Evolutionary conservation across 768 basidiomycete species (phyloP), one percentile per base, ranked within the genome.

Genomic region (Flagelloscypha sp.): DNA sequence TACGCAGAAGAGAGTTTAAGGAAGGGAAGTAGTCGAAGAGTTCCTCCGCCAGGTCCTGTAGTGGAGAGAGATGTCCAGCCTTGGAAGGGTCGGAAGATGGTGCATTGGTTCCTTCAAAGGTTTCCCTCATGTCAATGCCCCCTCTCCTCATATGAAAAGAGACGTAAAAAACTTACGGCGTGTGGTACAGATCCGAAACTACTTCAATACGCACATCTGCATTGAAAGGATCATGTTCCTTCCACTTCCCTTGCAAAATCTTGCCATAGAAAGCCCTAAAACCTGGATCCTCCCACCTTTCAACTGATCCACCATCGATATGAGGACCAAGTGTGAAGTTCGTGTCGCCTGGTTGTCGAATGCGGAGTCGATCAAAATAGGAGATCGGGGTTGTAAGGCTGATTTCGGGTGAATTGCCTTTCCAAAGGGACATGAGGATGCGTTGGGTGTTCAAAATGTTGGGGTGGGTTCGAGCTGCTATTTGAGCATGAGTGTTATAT

Each of bases 321-420:
- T 81, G 77, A 8, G 81, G 76, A 0, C 76, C 81, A 2, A 86
- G 58, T 0, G 74, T 67, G 48, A 86, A 86, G 31, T 67, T 66
- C 9, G 64, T 55, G 41, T 84, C 84, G 0, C 84, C 86, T 0
- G 84, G 81, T 19, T 66, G 67, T 5, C 86, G 70, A 30, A 86
- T 82, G 2, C 84, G 68, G 8, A 87, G 58, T 5, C 85, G 68
- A 55, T 89, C 85, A 40, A 75, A 82, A 54, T 88, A 88, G 1
- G 76, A 74, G n/a, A 87, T 56, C 1, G 83, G 81, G 3, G 65
- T 74, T 8, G 56, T 45, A 19, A 84, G 62, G 38, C 61, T 63
- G 36, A 80, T 54, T 18, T 57, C 52, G 18, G 67, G 53, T 19
- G 48, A 41, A 1, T 65, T 53, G 35, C 70, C 59, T 42, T 76